These are phyloP conservation scores for Madurella mycetomatis DNA, from an alignment of 2,329 filamentous ascomycete species.

Conservation along the genomic window DNA sequence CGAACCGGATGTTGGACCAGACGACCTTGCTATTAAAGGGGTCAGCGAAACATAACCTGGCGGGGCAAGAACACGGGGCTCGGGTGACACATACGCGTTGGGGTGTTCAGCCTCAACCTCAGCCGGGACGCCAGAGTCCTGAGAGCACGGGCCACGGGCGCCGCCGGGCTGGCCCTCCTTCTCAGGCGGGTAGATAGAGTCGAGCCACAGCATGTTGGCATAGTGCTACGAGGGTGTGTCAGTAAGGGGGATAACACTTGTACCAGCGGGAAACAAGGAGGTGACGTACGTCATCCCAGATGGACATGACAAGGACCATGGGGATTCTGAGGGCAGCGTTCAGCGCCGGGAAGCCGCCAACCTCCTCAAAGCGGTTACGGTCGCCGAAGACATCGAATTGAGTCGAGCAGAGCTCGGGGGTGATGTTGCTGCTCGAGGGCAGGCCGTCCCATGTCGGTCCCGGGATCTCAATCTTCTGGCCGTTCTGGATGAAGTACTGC, in stretches of 20 bases:
- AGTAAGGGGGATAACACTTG: not conserved
- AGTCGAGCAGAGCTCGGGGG: conserved; percentile 51
- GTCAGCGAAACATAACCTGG: not conserved
- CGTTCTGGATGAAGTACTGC: conserved; percentile 54
- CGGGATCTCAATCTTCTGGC: conserved; percentile 42
- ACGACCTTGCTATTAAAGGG: conserved; percentile 31
- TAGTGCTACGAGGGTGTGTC: conserved; percentile 27
- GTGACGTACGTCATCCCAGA: conserved; percentile 43
- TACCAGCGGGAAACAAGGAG: no score
- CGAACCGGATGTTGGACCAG: conserved; percentile 46
- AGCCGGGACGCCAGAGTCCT: conserved; percentile 36
- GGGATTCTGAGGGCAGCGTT: conserved; percentile 49
- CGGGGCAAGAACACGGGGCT: not conserved
- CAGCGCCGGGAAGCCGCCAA: conserved; percentile 55
- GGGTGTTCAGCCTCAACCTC: conserved; percentile 36
- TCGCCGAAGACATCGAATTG: conserved; percentile 55
- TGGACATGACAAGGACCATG: conserved; percentile 61
- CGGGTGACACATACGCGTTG: conserved; percentile 27
- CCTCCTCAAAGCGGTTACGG: conserved; percentile 43
- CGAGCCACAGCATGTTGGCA: conserved; percentile 64
- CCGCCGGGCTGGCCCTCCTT: conserved; percentile 35
- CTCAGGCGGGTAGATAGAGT: conserved; percentile 37
- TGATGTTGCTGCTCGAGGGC: conserved; percentile 44
- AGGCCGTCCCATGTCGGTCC: conserved; percentile 34
- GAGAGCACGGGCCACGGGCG: conserved; percentile 41